Conservation (phyloP, 345 rosid genomes). For the Fremontodendron californicum region DNA sequence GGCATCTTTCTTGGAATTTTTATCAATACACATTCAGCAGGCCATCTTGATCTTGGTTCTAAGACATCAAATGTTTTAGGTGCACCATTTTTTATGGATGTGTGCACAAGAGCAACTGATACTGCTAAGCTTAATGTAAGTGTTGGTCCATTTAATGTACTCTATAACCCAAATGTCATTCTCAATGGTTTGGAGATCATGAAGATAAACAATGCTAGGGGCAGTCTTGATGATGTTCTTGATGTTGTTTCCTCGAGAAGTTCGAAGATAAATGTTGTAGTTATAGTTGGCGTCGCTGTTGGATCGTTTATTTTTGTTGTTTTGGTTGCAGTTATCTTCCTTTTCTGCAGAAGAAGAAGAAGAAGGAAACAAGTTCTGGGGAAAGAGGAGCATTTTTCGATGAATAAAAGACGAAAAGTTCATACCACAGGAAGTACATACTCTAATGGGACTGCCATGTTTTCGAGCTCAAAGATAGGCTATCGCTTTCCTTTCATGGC, state of each 20-base stretch:
- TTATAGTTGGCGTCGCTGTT: slow-evolving; percentile 38
- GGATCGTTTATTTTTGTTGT: slow-evolving; percentile 29
- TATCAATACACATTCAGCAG: slow-evolving; percentile 46
- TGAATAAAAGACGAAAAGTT: slow-evolving; percentile 18
- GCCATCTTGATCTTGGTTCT: slow-evolving; percentile 39
- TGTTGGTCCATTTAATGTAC: slow-evolving; percentile 47
- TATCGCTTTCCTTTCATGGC: slow-evolving; percentile 47
- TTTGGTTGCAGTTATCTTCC: slow-evolving; percentile 21
- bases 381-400: slow-evolving; percentile 24
- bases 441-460: slow-evolving; percentile 24
- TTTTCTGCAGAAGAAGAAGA: slow-evolving; percentile 26
- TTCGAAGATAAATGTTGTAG: slow-evolving; percentile 18
- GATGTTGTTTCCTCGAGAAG: slow-evolving; percentile 25
- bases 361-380: slow-evolving; percentile 21
- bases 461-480: slow-evolving; percentile 51
- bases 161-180: slow-evolving; percentile 29
- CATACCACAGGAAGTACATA: not conserved
- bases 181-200: slow-evolving; percentile 65
- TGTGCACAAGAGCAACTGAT: slow-evolving; percentile 30
- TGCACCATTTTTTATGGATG: slow-evolving; percentile 62
- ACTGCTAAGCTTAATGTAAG: slow-evolving; percentile 39
- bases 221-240: slow-evolving; percentile 42
- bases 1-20: slow-evolving; percentile 42
- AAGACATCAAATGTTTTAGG: slow-evolving; percentile 32
- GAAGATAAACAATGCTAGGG: slow-evolving; percentile 50